Evolutionary conservation across 2,329 filamentous ascomycete species (phyloP), one percentile per base, ranked within the genome.

Genomic region (Colletotrichum brevisporum): DNA sequence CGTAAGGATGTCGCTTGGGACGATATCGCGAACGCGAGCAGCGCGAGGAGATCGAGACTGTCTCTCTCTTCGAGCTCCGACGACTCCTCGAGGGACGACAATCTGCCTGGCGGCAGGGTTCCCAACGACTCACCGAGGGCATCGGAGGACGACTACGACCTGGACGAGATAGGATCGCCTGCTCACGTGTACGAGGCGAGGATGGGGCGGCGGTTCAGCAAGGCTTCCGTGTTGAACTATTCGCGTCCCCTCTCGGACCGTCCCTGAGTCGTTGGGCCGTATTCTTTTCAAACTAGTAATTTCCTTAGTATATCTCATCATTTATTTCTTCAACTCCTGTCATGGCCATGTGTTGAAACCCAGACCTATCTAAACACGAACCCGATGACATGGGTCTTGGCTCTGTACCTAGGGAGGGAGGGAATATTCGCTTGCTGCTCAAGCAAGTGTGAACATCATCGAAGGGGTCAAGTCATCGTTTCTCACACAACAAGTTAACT

Each of bases 151-250:
- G 12, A 26, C 24, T 21, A 54, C 6, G 31, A 21, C 12, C 5
- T 18, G 16, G 52, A 39, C 8, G 24, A 36, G 12, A 10, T 58
- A 0, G 55, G 41, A 0, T 58, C 55, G 3, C 55, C 55, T 2
- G 41, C 15, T 2, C 27, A n/a, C 27, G 55, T 47, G 6, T 48
- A 47, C 3, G 55, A 58, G 24, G 55, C 55, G 41, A 15, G 55
- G 16, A 18, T 58, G 13, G 55, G 41, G n/a, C 47, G 45, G 56
- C 24, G 56, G 13, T 59, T 59, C n/a, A 50, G 43, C 1, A 36
- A 26, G n/a, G 56, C 56, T 50, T 50, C 56, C 0, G 27, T 39
- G 0, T 50, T 59, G 26, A 59, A 59, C 18, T 50, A 59, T 13
- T 59, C 56, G 6, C 26, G 45, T 2, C 56, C 56, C 6, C 27